Percentiles rank a stretch among this genome's conserved stretches.
phyloP scores from a whole-genome alignment of 805 yeast genomes.

The Candida ficus region DNA sequence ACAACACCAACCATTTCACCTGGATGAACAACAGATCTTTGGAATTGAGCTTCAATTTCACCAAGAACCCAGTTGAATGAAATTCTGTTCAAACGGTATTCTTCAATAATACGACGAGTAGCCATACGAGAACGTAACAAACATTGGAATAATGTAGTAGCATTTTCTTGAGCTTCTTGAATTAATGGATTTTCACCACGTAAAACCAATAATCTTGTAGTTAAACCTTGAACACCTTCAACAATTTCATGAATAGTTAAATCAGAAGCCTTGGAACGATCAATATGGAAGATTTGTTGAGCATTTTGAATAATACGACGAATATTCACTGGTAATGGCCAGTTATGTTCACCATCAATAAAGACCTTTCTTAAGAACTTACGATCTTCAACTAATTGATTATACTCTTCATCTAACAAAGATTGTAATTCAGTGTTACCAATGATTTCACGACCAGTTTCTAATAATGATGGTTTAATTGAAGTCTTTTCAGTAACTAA shows the following conservation, averaged over 20 bases:
- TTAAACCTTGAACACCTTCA: conserved; percentile 60
- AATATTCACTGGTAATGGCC: conserved; percentile 97
- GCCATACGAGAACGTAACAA: conserved; percentile 90
- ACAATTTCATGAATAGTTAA: conserved; percentile 81
- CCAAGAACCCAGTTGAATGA: conserved; percentile 97
- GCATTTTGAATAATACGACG: conserved; percentile 96
- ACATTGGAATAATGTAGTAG: conserved; percentile 85
- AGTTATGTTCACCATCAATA: conserved; percentile 88
- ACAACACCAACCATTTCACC: conserved; percentile 99
- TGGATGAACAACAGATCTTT: conserved; percentile 86
- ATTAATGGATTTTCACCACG: conserved; percentile 75
- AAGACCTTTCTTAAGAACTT: conserved; percentile 76
- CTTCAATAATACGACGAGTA: conserved; percentile 85
- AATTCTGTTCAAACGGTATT: conserved; percentile 72
- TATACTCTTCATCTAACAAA: conserved; percentile 77
- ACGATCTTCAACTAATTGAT: conserved; percentile 75
- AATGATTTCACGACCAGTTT: conserved; percentile 83
- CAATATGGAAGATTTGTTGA: conserved; percentile 93
- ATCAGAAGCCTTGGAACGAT: conserved; percentile 86
- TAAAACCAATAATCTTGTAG: conserved; percentile 64
- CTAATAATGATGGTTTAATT: conserved; percentile 68
- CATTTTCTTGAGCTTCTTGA: conserved; percentile 87
- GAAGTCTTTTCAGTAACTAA: conserved; percentile 64
- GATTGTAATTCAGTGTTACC: conserved; percentile 86
- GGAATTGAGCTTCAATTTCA: conserved; percentile 90